Evolutionary conservation across 2,329 filamentous ascomycete genomes (phyloP).

Genomic region (Colletotrichum cordylinicola): DNA sequence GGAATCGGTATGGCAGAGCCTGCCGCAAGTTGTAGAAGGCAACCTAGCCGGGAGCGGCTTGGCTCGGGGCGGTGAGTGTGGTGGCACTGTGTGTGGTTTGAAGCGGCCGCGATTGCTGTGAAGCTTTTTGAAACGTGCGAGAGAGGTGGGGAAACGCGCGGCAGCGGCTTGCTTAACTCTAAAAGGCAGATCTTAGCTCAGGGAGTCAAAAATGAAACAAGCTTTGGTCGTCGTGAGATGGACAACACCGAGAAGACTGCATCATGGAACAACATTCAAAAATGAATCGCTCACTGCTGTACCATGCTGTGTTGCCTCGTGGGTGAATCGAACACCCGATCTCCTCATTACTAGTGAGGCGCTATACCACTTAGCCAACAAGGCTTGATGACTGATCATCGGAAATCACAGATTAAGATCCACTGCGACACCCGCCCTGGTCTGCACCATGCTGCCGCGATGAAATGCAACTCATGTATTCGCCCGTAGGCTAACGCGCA

Average conservation of each 20-base stretch:
- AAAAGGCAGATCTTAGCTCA: neutral
- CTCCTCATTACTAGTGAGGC: slow-evolving; percentile 26
- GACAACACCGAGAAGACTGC: neutral
- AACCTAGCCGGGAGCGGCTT: neutral
- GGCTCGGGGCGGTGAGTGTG: neutral
- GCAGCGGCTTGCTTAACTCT: neutral
- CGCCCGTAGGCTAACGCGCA: neutral
- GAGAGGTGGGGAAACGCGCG: neutral
- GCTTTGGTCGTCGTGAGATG: neutral
- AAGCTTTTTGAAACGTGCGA: neutral
- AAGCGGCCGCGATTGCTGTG: neutral
- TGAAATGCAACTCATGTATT: neutral
- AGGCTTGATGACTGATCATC: neutral
- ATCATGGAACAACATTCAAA: neutral
- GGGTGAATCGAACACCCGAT: slow-evolving; percentile 25
- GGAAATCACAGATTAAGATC: neutral
- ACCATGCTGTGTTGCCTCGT: slow-evolving; percentile 6
- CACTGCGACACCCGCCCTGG: neutral
- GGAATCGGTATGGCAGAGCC: neutral
- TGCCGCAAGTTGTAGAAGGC: neutral
- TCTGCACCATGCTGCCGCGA: neutral
- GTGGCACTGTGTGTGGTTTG: neutral
- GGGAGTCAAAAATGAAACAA: neutral
- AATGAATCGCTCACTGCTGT: too few species aligned
- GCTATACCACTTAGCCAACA: slow-evolving; percentile 27